Base-by-base conservation (phyloP, 176 grass and related monocot species). In the Aegilops bicornis region DNA sequence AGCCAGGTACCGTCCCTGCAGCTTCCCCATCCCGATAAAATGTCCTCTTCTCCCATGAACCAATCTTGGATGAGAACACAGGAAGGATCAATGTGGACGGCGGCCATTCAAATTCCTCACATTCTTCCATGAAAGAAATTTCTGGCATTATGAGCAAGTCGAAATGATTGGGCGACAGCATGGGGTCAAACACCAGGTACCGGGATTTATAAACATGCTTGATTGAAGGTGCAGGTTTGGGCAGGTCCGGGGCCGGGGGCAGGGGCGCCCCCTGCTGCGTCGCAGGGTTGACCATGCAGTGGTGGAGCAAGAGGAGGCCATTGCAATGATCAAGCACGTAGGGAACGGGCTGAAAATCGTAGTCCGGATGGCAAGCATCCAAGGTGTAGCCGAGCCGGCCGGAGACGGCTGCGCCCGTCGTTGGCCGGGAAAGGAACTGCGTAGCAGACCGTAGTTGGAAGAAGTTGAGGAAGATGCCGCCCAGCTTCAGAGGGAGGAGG, bases 61-160 rank as follows among this genome's bases (percentile, higher is more conserved):
- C 32, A 50, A 12, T 48, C 37, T 64, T 76, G 7, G 83, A 54
- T 52, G 83, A 85, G 52, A 76, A 76, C 36, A 84, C 70, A 47
- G 82, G 7, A 64, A 84, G 56, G 37, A 47, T 76, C 37, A 75
- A 19, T 7, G 47, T 25, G 58, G 82, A 75, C 4, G 72, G 40
- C 1, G 83, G 83, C 72, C 72, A 85, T 17, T 85, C 83, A 50
- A 4, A 25, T 77, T 25, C 42, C 19, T 85, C 30, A 36, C 83
- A 66, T 52, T 65, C 72, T 0, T 17, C 0, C 19, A 52, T 63
- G 39, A 3, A 40, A 71, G 69, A 0, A 72, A 72, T 2, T 12
- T 23, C 0, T 4, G 69, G 69, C 69, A 72, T 1, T 14, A 72
- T 40, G 9, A 72, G 3, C 20, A 40, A 1, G 19, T 72, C 69